These are phyloP conservation scores for Gossypium bickii DNA, from an alignment of 345 rosid species.

Conservation along the genomic window DNA sequence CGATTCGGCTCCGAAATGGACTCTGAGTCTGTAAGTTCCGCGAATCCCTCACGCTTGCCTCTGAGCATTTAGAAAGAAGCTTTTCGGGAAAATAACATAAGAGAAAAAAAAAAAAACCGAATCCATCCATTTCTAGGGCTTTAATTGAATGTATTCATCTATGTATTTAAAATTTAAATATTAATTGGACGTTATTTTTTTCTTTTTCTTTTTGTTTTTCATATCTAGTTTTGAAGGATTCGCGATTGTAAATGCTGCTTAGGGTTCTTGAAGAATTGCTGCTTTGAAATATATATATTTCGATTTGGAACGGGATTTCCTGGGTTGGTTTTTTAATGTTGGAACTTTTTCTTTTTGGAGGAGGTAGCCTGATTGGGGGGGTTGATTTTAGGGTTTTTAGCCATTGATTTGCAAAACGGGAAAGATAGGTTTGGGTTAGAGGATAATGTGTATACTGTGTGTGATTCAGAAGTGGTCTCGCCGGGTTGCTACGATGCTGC, in stretches of 20 bases:
- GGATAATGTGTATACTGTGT: conserved; percentile 41
- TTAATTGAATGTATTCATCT: not conserved
- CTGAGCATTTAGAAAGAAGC: conserved; percentile 15
- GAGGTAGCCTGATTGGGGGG: not conserved
- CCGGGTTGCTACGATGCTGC: conserved; percentile 98
- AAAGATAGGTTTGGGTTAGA: not conserved
- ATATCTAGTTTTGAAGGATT: conserved; percentile 17
- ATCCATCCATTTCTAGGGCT: conserved; percentile 22
- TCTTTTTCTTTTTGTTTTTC: not conserved
- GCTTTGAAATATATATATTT: conserved; percentile 15
- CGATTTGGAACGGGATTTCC: conserved; percentile 13
- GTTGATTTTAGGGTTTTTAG: not conserved
- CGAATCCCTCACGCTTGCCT: conserved; percentile 18
- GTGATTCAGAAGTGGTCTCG: conserved; percentile 99
- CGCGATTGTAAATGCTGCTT: conserved; percentile 20
- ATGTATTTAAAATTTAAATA: not conserved
- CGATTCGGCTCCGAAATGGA: conserved; percentile 28
- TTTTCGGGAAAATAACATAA: not conserved
- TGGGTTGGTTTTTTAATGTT: not conserved
- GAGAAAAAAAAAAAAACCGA: not conserved
- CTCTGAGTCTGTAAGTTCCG: conserved; percentile 47
- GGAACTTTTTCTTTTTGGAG: not conserved
- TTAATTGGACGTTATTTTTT: conserved; percentile 14
- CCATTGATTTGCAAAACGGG: not conserved
- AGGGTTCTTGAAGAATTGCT: conserved; percentile 44